phyloP scores from a whole-genome alignment of 164 flowering plant genomes.

The Santalum album region DNA sequence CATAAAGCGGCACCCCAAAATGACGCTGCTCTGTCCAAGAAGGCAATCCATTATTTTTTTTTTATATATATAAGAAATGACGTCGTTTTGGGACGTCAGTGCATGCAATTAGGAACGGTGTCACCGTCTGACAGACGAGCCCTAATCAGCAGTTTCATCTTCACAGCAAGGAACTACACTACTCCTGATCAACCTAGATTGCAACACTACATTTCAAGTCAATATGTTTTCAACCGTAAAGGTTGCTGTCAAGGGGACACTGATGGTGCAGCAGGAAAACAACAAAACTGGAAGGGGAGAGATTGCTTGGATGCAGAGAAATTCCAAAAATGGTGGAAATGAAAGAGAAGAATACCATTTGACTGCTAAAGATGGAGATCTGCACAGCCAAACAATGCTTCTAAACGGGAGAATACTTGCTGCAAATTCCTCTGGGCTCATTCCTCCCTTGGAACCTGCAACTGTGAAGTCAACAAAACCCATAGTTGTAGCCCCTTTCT shows the following conservation, averaged over 20 bases:
- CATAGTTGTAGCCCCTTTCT: constrained; percentile 17
- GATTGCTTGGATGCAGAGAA: neutral
- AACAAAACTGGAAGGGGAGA: constrained; percentile 2
- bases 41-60: no score
- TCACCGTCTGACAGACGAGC: no score
- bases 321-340: neutral
- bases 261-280: neutral
- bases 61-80: no score
- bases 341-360: constrained; percentile 42
- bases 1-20: no score
- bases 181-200: constrained; percentile 36
- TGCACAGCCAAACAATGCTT: constrained; percentile 32
- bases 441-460: constrained; percentile 20
- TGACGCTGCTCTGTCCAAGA: no score
- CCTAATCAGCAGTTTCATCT: neutral
- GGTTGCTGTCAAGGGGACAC: constrained; percentile 1
- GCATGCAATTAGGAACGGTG: no score
- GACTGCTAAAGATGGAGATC: constrained; percentile 30
- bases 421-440: constrained; percentile 8
- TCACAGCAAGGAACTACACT: constrained; percentile 42
- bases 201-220: constrained; percentile 14
- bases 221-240: constrained; percentile 1
- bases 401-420: constrained; percentile 33
- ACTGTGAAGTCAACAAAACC: constrained; percentile 5
- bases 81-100: no score